A percentile compares a stretch with the other conserved stretches of the same genome.
Evolutionary conservation across 2,329 filamentous ascomycete species (phyloP).

Genomic region (Apiospora sp.): DNA sequence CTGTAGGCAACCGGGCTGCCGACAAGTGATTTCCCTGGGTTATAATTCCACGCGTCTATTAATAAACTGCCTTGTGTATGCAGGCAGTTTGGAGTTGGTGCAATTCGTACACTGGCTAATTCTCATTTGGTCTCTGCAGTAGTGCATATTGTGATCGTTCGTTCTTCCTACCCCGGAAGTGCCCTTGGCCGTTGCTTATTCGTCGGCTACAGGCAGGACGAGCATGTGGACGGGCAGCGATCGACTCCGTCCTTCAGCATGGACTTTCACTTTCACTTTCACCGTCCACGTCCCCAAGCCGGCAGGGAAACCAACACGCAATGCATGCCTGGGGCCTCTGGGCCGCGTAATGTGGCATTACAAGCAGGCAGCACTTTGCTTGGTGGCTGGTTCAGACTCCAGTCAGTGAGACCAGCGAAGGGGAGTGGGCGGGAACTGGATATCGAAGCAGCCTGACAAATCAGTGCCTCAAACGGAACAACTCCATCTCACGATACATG

Average conservation of each 20-base stretch:
- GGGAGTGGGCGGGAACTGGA: neutral
- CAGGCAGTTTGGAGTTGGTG: neutral
- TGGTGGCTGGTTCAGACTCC: neutral
- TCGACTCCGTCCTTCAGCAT: neutral
- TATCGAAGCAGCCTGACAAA: neutral
- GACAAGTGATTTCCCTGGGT: neutral
- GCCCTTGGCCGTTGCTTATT: neutral
- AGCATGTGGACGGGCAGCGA: neutral
- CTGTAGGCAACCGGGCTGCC: neutral
- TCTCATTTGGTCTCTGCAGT: neutral
- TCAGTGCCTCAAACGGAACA: neutral
- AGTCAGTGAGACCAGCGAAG: neutral
- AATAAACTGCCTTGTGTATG: neutral
- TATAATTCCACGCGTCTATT: neutral
- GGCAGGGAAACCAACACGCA: neutral
- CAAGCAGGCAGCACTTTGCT: neutral
- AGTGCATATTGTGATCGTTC: neutral
- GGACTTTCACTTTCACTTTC: conserved; percentile 1
- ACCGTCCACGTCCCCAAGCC: neutral
- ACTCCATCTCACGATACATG: conserved; percentile 5
- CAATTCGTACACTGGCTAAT: neutral
- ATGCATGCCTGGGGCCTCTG: neutral
- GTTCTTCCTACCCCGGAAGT: neutral
- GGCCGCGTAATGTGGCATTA: conserved; percentile 10
- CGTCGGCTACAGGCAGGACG: neutral